These are phyloP conservation scores for Boletus smithii DNA, from an alignment of 1,284 basidiomycete species.

Conservation along the genomic window DNA sequence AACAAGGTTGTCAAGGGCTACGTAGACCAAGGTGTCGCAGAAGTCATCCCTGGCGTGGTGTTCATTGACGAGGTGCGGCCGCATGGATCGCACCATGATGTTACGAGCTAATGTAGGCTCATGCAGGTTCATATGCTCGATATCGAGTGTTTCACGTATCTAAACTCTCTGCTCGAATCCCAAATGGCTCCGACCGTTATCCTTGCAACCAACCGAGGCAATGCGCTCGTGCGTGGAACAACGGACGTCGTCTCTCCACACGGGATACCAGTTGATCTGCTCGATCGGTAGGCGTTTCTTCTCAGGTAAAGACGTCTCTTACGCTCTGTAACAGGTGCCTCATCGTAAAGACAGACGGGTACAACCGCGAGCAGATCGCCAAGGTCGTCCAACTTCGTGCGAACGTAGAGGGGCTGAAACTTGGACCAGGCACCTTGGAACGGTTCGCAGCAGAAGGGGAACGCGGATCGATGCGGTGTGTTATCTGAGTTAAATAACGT, in stretches of 20 bases:
- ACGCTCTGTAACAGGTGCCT: constrained; percentile 64
- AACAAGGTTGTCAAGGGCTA: constrained; percentile 99
- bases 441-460: constrained; percentile 82
- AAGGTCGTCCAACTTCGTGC: constrained; percentile 86
- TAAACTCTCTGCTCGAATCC: constrained; percentile 94
- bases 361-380: constrained; percentile 82
- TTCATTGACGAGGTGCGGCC: constrained; percentile 93
- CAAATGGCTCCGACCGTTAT: constrained; percentile 97
- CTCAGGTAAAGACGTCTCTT: constrained; percentile 11
- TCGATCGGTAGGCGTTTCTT: constrained; percentile 67
- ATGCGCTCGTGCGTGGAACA: constrained; percentile 89
- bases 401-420: constrained; percentile 80
- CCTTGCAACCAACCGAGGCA: constrained; percentile 93
- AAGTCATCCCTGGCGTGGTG: constrained; percentile 95
- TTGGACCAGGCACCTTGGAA: constrained; percentile 78
- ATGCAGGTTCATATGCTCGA: constrained; percentile 96
- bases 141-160: constrained; percentile 98
- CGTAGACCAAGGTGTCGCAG: constrained; percentile 97
- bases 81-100: not conserved
- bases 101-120: not conserved
- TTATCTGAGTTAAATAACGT: constrained; percentile 12
- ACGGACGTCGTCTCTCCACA: constrained; percentile 90
- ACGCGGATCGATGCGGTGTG: constrained; percentile 77
- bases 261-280: constrained; percentile 90
- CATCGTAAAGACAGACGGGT: constrained; percentile 91